Percentiles rank a stretch among this genome's conserved stretches.
These are phyloP conservation scores for Dryas drummondii DNA, from an alignment of 306 rosid genomes.

Conservation along the genomic window DNA sequence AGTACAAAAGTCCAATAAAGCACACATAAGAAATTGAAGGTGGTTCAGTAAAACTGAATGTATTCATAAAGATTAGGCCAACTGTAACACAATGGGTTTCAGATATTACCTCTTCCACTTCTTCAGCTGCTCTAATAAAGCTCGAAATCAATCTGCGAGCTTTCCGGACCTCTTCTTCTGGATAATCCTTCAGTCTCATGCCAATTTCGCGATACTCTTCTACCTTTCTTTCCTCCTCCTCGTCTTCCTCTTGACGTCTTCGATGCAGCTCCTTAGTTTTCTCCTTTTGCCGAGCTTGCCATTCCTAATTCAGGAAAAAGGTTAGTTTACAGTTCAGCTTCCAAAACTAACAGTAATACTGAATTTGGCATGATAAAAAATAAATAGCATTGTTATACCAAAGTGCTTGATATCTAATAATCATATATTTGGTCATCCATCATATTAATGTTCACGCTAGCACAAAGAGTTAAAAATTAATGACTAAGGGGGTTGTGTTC, in stretches of 20 bases:
- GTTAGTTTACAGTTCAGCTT: slow-evolving; percentile 31
- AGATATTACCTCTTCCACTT: slow-evolving; percentile 81
- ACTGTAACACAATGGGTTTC: background rate
- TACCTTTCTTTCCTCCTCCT: slow-evolving; percentile 76
- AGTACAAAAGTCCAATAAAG: background rate
- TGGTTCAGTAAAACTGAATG: background rate
- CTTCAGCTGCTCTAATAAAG: slow-evolving; percentile 77
- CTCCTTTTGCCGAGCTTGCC: slow-evolving; percentile 84
- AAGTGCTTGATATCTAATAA: background rate
- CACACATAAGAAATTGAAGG: background rate
- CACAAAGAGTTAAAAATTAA: no score
- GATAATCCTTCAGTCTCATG: slow-evolving; percentile 72
- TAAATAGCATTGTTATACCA: background rate
- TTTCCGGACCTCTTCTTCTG: slow-evolving; percentile 69
- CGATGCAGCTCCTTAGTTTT: slow-evolving; percentile 64
- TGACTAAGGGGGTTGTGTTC: no score
- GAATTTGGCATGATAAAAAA: background rate
- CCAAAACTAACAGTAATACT: background rate
- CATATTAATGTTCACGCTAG: no score
- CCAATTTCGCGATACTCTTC: slow-evolving; percentile 88
- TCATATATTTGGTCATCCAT: no score
- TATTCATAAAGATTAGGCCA: background rate
- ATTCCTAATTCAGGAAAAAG: slow-evolving; percentile 53
- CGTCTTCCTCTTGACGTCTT: slow-evolving; percentile 63
- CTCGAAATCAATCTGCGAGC: slow-evolving; percentile 77